A percentile compares a stretch with the other conserved stretches of the same genome.
phyloP scores from a whole-genome alignment of 306 rosid genomes.

The Malus orientalis region DNA sequence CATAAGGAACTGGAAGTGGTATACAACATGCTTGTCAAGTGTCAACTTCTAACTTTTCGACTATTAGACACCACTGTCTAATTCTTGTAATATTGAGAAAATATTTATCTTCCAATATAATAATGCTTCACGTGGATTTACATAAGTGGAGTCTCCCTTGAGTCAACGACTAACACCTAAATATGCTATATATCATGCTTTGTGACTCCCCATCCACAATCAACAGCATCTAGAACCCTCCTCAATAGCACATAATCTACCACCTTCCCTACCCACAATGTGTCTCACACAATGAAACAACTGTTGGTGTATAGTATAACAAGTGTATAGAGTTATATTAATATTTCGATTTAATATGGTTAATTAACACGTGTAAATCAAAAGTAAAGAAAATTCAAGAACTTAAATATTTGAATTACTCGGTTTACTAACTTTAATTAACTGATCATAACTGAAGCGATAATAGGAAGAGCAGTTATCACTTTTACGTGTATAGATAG shows the following conservation, averaged over 20 bases:
- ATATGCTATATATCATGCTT: background rate
- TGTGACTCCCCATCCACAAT: conserved; percentile 6
- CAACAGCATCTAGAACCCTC: background rate
- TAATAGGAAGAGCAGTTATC: no score
- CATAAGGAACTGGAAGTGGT: background rate
- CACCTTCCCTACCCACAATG: no score
- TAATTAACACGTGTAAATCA: no score
- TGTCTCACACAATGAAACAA: background rate
- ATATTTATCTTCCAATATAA: background rate
- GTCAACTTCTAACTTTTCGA: background rate
- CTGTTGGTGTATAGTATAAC: no score
- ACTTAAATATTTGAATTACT: no score
- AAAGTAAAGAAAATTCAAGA: no score
- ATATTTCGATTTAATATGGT: no score
- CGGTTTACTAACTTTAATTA: no score
- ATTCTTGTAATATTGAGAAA: no score
- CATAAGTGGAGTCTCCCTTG: background rate
- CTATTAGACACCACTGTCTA: background rate
- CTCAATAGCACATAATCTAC: background rate
- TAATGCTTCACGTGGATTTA: background rate
- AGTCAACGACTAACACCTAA: background rate
- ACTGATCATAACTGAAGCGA: no score
- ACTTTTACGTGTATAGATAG: no score
- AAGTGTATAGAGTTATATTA: no score
- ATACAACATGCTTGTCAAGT: background rate